These are phyloP conservation scores for Azolla pinnata DNA, from an alignment of 75 land plant genomes.

Conservation along the genomic window DNA sequence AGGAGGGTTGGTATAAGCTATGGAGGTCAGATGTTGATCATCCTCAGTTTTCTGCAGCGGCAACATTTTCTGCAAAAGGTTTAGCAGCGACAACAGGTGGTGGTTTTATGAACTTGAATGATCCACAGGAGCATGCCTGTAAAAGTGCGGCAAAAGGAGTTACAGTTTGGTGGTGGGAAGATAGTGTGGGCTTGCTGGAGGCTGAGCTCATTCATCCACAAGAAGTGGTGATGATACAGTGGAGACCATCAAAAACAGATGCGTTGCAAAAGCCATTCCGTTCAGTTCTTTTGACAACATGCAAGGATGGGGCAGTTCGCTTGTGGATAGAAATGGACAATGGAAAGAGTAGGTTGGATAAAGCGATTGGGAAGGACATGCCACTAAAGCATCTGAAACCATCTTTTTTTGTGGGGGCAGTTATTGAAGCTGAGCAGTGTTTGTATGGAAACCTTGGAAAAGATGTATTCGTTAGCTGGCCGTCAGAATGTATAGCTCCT, in stretches of 20 bases:
- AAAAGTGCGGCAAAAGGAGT: constrained; percentile 38
- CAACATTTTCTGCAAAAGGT: constrained; percentile 58
- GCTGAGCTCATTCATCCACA: constrained; percentile 58
- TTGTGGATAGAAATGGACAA: constrained; percentile 78
- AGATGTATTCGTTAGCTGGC: constrained; percentile 63
- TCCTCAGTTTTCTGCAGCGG: constrained; percentile 58
- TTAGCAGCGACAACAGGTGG: constrained; percentile 57
- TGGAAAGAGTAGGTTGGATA: constrained; percentile 30
- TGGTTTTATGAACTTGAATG: not conserved
- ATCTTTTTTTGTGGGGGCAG: constrained; percentile 66
- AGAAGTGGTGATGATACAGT: constrained; percentile 61
- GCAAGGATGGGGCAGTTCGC: constrained; percentile 75
- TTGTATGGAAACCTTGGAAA: constrained; percentile 58
- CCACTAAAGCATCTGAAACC: constrained; percentile 28
- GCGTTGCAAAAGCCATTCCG: constrained; percentile 10
- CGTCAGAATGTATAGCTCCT: constrained; percentile 38
- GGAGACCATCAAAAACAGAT: constrained; percentile 56
- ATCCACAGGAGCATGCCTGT: constrained; percentile 3
- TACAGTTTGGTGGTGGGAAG: constrained; percentile 50
- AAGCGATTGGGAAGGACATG: constrained; percentile 21
- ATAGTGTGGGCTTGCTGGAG: constrained; percentile 27
- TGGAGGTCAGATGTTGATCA: constrained; percentile 45
- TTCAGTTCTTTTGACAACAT: constrained; percentile 65
- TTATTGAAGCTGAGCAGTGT: constrained; percentile 57
- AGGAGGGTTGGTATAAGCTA: constrained; percentile 42